Evolutionary conservation across 2,329 filamentous ascomycete species (phyloP).

Genomic region (Exophiala mesophila): DNA sequence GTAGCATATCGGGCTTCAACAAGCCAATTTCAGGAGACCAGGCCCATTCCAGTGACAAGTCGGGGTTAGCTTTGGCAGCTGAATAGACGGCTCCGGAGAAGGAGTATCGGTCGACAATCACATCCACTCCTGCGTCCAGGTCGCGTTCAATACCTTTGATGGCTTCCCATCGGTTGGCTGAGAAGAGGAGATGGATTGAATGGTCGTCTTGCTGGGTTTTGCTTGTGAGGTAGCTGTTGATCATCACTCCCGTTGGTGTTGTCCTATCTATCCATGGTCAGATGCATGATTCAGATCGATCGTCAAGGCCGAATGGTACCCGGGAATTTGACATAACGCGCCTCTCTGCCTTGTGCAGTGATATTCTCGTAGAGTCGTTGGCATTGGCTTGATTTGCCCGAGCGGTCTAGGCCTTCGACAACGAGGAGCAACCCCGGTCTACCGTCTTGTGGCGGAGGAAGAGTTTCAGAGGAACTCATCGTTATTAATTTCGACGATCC

Average conservation of each 20-base stretch:
- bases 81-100: constrained; percentile 93
- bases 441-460: no score
- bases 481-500: no score
- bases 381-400: constrained; percentile 90
- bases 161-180: constrained; percentile 82
- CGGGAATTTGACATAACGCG: constrained; percentile 62
- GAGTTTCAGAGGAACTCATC: no score
- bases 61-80: constrained; percentile 73
- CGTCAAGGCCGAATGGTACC: constrained; percentile 41
- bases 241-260: constrained; percentile 81
- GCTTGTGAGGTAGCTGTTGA: constrained; percentile 74
- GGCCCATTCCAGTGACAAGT: constrained; percentile 71
- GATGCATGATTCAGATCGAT: background rate
- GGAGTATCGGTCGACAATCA: constrained; percentile 90
- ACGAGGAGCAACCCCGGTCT: constrained; percentile 78
- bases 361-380: constrained; percentile 58
- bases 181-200: constrained; percentile 83
- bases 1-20: constrained; percentile 76
- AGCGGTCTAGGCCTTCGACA: constrained; percentile 82
- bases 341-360: constrained; percentile 45
- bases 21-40: constrained; percentile 79
- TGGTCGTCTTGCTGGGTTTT: constrained; percentile 74
- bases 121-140: constrained; percentile 62
- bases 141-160: constrained; percentile 39
- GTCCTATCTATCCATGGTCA: constrained; percentile 59